Evolutionary conservation across 176 grass and related monocot species (phyloP).

Genomic region (Triticum timopheevii): DNA sequence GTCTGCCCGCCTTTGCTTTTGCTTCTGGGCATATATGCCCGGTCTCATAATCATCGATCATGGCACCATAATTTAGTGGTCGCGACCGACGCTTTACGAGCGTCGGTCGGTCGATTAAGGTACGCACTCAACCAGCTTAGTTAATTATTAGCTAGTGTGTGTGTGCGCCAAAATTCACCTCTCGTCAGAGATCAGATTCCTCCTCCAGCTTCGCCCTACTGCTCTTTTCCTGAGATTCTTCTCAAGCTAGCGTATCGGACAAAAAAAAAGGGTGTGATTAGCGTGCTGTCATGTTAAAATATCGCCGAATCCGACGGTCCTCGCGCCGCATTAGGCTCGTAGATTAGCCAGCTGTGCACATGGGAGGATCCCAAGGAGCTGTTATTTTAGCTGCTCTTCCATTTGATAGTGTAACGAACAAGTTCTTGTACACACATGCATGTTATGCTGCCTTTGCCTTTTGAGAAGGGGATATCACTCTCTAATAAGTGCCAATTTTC

Average conservation of each 20-base stretch:
- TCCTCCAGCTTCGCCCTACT: slow-evolving; percentile 20
- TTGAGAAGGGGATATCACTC: not conserved
- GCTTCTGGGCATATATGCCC: not conserved
- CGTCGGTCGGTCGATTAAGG: slow-evolving; percentile 3
- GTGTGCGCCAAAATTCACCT: slow-evolving; percentile 14
- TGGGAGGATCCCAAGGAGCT: slow-evolving; percentile 18
- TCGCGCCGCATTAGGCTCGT: not conserved
- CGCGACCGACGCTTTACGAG: slow-evolving; percentile 15
- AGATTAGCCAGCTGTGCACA: slow-evolving; percentile 7
- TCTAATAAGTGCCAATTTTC: not conserved
- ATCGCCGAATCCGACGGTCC: not conserved
- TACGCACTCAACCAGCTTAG: not conserved
- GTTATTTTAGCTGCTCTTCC: not conserved
- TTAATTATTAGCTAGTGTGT: not conserved
- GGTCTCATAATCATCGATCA: not conserved
- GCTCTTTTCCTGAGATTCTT: not conserved
- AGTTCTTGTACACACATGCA: not conserved
- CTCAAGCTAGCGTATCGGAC: not conserved
- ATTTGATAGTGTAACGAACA: slow-evolving; percentile 19
- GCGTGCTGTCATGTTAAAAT: not conserved
- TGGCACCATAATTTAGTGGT: slow-evolving; percentile 14
- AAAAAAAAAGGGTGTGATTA: not conserved
- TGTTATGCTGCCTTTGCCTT: not conserved
- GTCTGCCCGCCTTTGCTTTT: slow-evolving; percentile 33
- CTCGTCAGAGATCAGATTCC: slow-evolving; percentile 31